Base-by-base conservation (phyloP, 2,329 filamentous ascomycete species). In the Parastagonospora avenae region DNA sequence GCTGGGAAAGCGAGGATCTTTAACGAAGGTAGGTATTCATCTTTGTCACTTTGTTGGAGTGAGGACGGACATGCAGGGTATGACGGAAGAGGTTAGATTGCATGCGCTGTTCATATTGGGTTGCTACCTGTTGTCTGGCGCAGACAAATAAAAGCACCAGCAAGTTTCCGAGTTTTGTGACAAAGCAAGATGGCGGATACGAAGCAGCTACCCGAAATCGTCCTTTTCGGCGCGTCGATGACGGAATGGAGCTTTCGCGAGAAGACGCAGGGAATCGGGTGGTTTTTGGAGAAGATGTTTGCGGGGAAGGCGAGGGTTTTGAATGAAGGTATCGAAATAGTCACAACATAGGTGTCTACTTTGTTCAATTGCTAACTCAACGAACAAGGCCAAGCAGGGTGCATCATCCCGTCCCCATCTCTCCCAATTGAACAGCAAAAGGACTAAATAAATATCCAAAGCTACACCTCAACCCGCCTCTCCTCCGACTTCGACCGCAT, bases 401-500 rank as follows among this genome's bases (percentile, higher is more conserved):
- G 61, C 11, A 24, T 24, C 19, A n/a, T 24, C 5, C 5, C 19
- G 3, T 24, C 14, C n/a, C 24, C 28, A 24, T 14, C 31, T 5
- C 24, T 9, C 19, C 19, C 29, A 8, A 11, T 12, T 28, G 2
- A 7, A 16, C 29, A 32, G 28, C 19, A 16, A n/a, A 16, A 32
- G 6, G n/a, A 32, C 27, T 24, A 19, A 28, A 19, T 29, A 32
- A 4, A 19, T 9, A 9, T 15, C 4, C 11, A 28, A 28, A 71
- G 69, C 30, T 72, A 64, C 56, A 72, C 67, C 10, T 67, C 69
- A 12, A 54, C 57, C 4, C 19, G 41, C 33, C 50, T 73, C 14
- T 52, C 63, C 31, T 39, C 14, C 2, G 50, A 66, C 31, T 73
- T 73, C 49, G 38, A 50, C 28, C 52, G 56, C 8, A 62, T 73